Evolutionary conservation across 1,284 basidiomycete species (phyloP).

Genomic region (Amylostereum areolatum): DNA sequence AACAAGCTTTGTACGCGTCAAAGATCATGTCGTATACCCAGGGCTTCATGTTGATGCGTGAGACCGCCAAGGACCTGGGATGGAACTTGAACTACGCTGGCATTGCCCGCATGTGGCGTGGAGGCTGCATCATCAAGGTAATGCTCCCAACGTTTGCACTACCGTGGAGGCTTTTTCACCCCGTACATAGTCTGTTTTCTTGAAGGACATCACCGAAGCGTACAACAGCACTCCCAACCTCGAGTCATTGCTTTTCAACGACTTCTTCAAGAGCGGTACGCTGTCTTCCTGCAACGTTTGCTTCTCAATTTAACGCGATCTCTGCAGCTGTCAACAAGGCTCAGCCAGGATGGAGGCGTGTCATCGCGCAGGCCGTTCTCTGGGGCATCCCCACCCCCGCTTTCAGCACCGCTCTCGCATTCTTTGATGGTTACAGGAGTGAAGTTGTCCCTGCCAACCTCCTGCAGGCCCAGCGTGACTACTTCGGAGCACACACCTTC

Average conservation of each 20-base stretch:
- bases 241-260: slow-evolving; percentile 93
- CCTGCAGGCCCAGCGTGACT: slow-evolving; percentile 92
- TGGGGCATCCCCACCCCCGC: slow-evolving; percentile 98
- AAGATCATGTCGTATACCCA: slow-evolving; percentile 99
- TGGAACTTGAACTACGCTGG: slow-evolving; percentile 94
- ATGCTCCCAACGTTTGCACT: not conserved
- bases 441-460: slow-evolving; percentile 93
- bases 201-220: slow-evolving; percentile 88
- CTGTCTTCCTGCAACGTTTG: not conserved
- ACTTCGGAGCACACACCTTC: slow-evolving; percentile 96
- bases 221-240: slow-evolving; percentile 85
- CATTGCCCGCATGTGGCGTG: slow-evolving; percentile 99
- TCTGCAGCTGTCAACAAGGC: slow-evolving; percentile 80
- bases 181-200: slow-evolving; percentile 73
- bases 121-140: slow-evolving; percentile 98
- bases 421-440: slow-evolving; percentile 97
- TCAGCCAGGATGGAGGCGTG: slow-evolving; percentile 97
- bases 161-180: not conserved
- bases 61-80: slow-evolving; percentile 87
- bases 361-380: slow-evolving; percentile 92
- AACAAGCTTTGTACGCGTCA: slow-evolving; percentile 98
- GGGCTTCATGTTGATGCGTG: slow-evolving; percentile 99
- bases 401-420: slow-evolving; percentile 94
- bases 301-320: not conserved
- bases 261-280: slow-evolving; percentile 94